Base-by-base conservation (phyloP, 768 basidiomycete genomes). In the Trametes villosa region DNA sequence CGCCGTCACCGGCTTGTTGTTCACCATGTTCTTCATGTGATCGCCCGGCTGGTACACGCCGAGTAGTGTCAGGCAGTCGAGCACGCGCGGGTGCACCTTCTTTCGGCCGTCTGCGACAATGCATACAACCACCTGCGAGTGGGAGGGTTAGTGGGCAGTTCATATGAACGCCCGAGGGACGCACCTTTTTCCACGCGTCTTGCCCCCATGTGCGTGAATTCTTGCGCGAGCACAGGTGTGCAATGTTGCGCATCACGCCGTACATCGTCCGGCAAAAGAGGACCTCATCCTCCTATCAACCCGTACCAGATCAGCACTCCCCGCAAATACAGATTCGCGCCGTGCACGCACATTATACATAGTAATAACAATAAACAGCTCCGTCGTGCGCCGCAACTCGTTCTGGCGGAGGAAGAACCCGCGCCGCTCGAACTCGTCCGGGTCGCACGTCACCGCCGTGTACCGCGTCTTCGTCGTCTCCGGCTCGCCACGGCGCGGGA, bases 171-270 rank as follows among this genome's bases (percentile, higher is more conserved):
- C 17, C 38, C 30, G 24, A 24, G 20, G 18, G 24, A 52, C 18
- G 36, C 49, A 86, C 90, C 84, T 97, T 98, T 74, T 98, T 94
- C 96, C 96, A 98, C 4, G 94, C 90, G 45, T 96, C 94, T 4
- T 86, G 85, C 3, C 96, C 96, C 96, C 96, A 98, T 5, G 94
- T 97, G 67, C 93, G 91, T 11, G 91, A 94, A 60, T 89, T 89
- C 70, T 92, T 92, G 30, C 96, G 85, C 22, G 91, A 85, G 69
- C 91, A 92, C 20, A 92, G 77, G 73, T 91, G 89, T 7, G 87
- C 80, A 46, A 92, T 91, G 69, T 92, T 92, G 45, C 83, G 83
- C 92, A 97, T 97, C 13, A 98, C 94, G 27, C 96, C 96, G 71
- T 96, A 91, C 75, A 98, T 79, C 9, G 96, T 98, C 58, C 96